Evolutionary conservation across 1,139 yeast species (phyloP).

Genomic region (Sugiyamaella neomexicana): DNA sequence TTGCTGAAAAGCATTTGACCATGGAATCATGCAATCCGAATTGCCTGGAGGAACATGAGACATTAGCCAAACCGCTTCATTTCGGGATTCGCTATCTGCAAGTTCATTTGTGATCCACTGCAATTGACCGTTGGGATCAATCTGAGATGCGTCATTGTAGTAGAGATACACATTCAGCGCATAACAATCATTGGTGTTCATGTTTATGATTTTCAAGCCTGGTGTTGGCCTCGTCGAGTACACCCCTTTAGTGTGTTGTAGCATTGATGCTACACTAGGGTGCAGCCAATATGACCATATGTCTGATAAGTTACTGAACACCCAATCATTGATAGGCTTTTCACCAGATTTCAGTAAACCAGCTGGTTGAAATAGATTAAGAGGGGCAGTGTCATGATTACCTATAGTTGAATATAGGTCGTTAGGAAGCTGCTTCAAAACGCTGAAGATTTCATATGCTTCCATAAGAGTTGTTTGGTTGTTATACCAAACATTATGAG

Average conservation of each 20-base stretch:
- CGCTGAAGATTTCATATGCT: conserved; percentile 15
- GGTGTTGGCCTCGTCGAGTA: conserved; percentile 56
- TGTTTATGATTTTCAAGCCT: conserved; percentile 62
- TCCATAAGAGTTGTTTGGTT: conserved; percentile 56
- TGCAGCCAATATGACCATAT: conserved; percentile 48
- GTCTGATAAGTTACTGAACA: conserved; percentile 59
- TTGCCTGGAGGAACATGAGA: conserved; percentile 62
- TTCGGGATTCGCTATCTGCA: conserved; percentile 54
- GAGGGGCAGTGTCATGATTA: conserved; percentile 70
- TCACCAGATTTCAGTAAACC: conserved; percentile 55
- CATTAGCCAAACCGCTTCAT: conserved; percentile 68
- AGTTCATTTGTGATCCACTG: conserved; percentile 61
- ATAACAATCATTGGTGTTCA: conserved; percentile 68
- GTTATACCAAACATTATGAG: conserved; percentile 55
- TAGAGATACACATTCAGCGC: conserved; percentile 63
- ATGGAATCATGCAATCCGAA: conserved; percentile 58
- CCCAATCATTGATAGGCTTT: conserved; percentile 56
- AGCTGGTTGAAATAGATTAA: conserved; percentile 53
- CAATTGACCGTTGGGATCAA: conserved; percentile 66
- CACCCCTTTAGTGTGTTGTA: conserved; percentile 45
- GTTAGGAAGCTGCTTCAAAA: conserved; percentile 30
- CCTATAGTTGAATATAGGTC: conserved; percentile 67
- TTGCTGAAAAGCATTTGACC: conserved; percentile 55
- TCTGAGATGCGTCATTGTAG: conserved; percentile 49
- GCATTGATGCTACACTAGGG: conserved; percentile 27